Percentiles rank a stretch among this genome's conserved stretches.
phyloP scores from a whole-genome alignment of 164 flowering plant genomes.

The Warburgia ugandensis region DNA sequence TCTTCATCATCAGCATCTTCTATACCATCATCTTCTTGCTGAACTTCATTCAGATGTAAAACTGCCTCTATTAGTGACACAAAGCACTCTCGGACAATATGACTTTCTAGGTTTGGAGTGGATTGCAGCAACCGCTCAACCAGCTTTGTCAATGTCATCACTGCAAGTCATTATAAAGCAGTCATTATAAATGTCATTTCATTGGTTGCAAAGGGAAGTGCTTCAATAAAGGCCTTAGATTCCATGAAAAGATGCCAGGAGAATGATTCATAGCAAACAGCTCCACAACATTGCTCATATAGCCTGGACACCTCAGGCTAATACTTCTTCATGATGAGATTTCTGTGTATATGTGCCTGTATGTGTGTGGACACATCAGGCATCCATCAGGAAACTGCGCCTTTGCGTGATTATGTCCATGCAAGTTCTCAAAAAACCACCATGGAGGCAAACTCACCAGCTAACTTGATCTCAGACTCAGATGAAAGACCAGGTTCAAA shows the following conservation, averaged over 20 bases:
- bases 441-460: conserved; percentile 33
- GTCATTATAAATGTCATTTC: conserved; percentile 1
- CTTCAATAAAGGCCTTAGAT: neutral
- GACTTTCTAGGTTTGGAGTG: conserved; percentile 15
- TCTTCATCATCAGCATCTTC: conserved; percentile 28
- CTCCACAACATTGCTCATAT: too few relatives aligned
- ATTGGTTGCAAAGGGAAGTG: neutral
- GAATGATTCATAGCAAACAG: too few relatives aligned
- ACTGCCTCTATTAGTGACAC: conserved; percentile 45
- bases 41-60: conserved; percentile 41
- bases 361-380: neutral
- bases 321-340: too few relatives aligned
- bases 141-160: conserved; percentile 40
- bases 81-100: conserved; percentile 36
- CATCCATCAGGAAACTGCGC: neutral
- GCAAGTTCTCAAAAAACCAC: neutral
- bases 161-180: conserved; percentile 25
- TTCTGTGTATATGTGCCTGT: neutral
- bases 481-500: conserved; percentile 32
- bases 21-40: conserved; percentile 36
- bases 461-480: conserved; percentile 55
- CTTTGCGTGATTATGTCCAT: neutral
- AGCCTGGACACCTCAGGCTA: too few relatives aligned
- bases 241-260: too few relatives aligned
- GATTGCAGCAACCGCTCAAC: conserved; percentile 39